Percentiles rank a stretch among this genome's conserved stretches.
Evolutionary conservation across 352 stramenopile genomes (phyloP).

Genomic region (Phytophthora pinifolia): DNA sequence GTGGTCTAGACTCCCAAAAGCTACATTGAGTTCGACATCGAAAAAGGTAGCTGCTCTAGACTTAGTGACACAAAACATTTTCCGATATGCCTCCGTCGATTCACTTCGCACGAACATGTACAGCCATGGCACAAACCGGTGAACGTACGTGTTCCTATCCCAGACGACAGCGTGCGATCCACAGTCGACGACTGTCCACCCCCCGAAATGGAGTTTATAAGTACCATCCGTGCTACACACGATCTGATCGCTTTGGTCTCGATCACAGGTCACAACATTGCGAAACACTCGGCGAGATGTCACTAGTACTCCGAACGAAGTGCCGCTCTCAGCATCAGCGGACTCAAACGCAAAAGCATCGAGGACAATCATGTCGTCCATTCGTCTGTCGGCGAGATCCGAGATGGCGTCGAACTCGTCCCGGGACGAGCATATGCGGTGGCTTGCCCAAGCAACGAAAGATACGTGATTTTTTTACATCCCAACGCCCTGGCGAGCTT

Average conservation of each 20-base stretch:
- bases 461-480: background rate
- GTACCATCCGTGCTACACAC: background rate
- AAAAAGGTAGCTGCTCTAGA: background rate
- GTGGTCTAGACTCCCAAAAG: too few relatives aligned
- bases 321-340: background rate
- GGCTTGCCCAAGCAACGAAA: conserved; percentile 1
- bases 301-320: background rate
- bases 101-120: background rate
- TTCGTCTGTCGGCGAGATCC: background rate
- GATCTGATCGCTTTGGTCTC: background rate
- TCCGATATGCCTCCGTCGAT: background rate
- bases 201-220: conserved; percentile 1
- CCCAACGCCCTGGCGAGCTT: background rate
- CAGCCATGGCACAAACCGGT: background rate
- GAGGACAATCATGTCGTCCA: background rate
- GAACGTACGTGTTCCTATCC: background rate
- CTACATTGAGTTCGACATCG: too few relatives aligned
- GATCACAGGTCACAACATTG: background rate
- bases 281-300: background rate
- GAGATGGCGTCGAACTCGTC: background rate
- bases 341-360: background rate
- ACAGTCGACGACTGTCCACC: conserved; percentile 2
- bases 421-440: background rate
- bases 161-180: background rate
- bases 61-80: background rate